Base-by-base conservation (phyloP, 345 rosid species). In the Melaleuca alternifolia region DNA sequence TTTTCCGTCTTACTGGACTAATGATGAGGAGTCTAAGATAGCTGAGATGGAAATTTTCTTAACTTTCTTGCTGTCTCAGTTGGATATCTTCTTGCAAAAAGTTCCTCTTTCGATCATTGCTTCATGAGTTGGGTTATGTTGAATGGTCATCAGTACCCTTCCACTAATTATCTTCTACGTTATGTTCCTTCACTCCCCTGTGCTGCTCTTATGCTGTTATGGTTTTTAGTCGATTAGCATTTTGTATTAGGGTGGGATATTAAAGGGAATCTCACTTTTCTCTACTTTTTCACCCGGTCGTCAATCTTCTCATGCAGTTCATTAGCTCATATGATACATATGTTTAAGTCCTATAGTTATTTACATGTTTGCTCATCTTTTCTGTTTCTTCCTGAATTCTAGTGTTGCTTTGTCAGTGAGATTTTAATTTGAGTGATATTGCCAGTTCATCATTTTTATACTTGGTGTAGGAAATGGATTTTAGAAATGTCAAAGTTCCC, bases 401-500 rank as follows among this genome's bases (percentile, higher is more conserved):
- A 41, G 41, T 54, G 57, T 21, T 7, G 57, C 57, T 21, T 21
- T 33, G 79, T 37, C 26, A 5, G 20, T 10, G 48, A 71, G 81
- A 48, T 37, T 71, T 71, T 37, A 9, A 71, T 37, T 71, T 37
- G 81, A 71, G 81, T 37, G 24, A 37, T 71, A 48, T 48, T 71
- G 26, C 81, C 79, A 71, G 11, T 71, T 71, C 24, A 71, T 71
- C 79, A 18, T 53, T 83, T 37, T 52, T 52, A 21, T 30, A 11
- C 62, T 71, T 62, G 12, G 18, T 84, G 51, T 75, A 86, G 85
- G 57, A 33, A 41, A 91, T 91, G 92, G 84, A 91, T 85, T 89
- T 91, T 86, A 87, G 88, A n/a, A 95, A 83, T 83, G 85, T 94
- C 51, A 96, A 92, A 90, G 94, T 96, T 86, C 98, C 98, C 21